Base-by-base conservation (phyloP, 2,329 filamentous ascomycete species). In the Ascochyta pisi region DNA sequence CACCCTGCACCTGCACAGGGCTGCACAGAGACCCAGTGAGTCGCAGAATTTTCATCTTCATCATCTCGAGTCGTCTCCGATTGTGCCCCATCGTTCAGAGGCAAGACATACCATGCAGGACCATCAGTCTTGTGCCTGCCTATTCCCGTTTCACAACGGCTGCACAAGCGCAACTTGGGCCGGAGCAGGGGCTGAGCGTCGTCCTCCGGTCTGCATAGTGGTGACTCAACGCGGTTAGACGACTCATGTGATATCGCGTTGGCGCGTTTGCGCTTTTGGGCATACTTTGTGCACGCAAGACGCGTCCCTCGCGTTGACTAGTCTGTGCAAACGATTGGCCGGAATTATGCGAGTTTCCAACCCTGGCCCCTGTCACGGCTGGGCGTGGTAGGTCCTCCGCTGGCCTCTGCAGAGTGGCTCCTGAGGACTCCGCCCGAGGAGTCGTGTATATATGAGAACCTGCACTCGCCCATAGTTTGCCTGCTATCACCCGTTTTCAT, bases 221-320 rank as follows among this genome's bases (percentile, higher is more conserved):
- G 47, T 22, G 50, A 55, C 62, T 52, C 38, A 58, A 62, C 54
- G 5, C 19, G 64, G 58, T 50, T 58, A 70, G 64, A 54, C 39
- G 47, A 27, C 50, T 43, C 71, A 75, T 70, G 73, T 76, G 74
- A 77, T 73, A 69, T 62, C 73, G 74, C 65, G 73, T 65, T 63
- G 42, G 54, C 68, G 67, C 58, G 69, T 73, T 64, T 50, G 50
- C 47, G 48, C 56, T 27, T 23, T 63, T 51, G 39, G 47, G 68
- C 71, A 69, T 31, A 46, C 42, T 56, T 56, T 56, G 53, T 56
- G 53, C 53, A 56, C 24, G 33, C 37, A 24, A 47, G 26, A 48
- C 53, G 53, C 47, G 52, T 47, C 47, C 23, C 15, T 41, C 46
- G 53, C 53, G 46, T 40, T 35, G 27, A 40, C 31, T 56, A 47